phyloP scores from a whole-genome alignment of 1,284 basidiomycete genomes.

The Cerrena zonata region DNA sequence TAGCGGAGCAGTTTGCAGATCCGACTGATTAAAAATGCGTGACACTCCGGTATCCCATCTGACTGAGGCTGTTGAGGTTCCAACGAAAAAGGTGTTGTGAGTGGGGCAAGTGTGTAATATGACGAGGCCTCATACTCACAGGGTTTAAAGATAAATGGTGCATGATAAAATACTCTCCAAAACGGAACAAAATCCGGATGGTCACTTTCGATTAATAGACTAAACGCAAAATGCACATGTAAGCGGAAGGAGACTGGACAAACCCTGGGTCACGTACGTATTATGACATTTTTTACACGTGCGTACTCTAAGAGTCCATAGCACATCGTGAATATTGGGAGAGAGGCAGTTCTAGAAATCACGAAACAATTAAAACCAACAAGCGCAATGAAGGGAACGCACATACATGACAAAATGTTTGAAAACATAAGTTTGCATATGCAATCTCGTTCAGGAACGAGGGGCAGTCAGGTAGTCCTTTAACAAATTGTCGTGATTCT shows the following conservation, averaged over 20 bases:
- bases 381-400: not conserved
- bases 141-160: not conserved
- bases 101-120: not conserved
- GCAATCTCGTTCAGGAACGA: slow-evolving; percentile 14
- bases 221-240: not conserved
- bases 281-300: slow-evolving; percentile 2
- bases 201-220: not conserved
- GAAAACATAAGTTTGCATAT: slow-evolving; percentile 13
- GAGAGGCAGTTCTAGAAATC: slow-evolving; percentile 6
- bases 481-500: slow-evolving; percentile 4
- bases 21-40: not conserved
- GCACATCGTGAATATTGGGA: not conserved
- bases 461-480: slow-evolving; percentile 14
- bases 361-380: not conserved
- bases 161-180: not conserved
- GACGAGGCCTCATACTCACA: not conserved
- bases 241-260: not conserved
- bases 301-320: slow-evolving; percentile 2
- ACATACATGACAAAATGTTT: slow-evolving; percentile 14
- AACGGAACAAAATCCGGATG: not conserved
- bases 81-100: not conserved
- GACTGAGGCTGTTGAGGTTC: too few relatives aligned
- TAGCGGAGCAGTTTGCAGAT: not conserved
- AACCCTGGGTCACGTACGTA: not conserved
- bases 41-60: not conserved